phyloP scores from a whole-genome alignment of 2,329 filamentous ascomycete genomes.

The Didymella pinodella region DNA sequence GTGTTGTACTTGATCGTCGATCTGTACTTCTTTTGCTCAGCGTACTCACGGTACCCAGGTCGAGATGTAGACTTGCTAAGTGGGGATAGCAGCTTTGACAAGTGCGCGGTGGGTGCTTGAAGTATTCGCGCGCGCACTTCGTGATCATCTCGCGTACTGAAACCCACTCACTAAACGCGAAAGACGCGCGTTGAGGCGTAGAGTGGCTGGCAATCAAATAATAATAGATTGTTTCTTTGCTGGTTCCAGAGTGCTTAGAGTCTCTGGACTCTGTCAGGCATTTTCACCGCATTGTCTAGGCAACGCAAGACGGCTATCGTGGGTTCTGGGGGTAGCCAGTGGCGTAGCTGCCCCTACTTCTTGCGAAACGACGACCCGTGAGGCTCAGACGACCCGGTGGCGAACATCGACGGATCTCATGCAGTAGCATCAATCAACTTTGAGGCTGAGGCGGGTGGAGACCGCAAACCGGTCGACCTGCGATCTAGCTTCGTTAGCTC shows the following conservation, averaged over 20 bases:
- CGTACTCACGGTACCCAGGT: constrained; percentile 18
- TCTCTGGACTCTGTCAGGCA: neutral
- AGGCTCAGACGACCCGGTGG: neutral
- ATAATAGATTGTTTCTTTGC: neutral
- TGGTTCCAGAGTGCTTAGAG: neutral
- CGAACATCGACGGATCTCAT: constrained; percentile 6
- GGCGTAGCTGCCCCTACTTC: neutral
- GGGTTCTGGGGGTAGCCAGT: neutral
- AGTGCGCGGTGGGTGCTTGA: constrained; percentile 10
- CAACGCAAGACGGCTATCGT: constrained; percentile 6
- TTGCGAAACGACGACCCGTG: neutral
- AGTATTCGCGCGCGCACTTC: constrained; percentile 15
- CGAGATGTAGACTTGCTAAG: constrained; percentile 3
- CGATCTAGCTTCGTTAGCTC: constrained; percentile 2
- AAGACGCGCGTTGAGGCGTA: constrained; percentile 11
- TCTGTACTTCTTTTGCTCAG: neutral
- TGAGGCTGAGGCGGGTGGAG: neutral
- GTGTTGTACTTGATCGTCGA: constrained; percentile 19
- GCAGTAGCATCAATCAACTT: neutral
- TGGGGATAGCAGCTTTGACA: constrained; percentile 19
- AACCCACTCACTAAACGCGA: constrained; percentile 13
- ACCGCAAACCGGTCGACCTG: neutral
- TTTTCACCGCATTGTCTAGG: neutral
- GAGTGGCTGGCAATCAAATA: constrained; percentile 10
- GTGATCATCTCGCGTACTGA: constrained; percentile 18